phyloP scores from a whole-genome alignment of 2,329 filamentous ascomycete species.

The Trichoderma lentiforme region DNA sequence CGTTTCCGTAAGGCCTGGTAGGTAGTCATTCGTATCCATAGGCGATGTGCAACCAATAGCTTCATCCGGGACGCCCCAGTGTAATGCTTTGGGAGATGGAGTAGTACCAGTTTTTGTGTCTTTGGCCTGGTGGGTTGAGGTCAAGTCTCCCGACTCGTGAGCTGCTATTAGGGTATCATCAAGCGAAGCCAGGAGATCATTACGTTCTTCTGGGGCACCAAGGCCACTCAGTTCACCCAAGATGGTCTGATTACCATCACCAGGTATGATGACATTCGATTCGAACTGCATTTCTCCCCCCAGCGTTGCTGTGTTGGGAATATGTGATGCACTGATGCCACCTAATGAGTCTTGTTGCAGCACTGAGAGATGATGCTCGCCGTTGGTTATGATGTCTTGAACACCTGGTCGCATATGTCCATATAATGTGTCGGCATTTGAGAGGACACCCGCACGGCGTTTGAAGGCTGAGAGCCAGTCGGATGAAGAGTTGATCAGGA shows the following conservation, averaged over 20 bases:
- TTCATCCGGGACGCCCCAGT: not conserved
- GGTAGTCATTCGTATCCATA: not conserved
- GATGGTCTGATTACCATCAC: not conserved
- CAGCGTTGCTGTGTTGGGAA: not conserved
- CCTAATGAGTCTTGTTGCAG: not conserved
- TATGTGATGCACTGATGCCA: not conserved
- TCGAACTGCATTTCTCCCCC: not conserved
- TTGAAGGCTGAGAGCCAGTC: conserved; percentile 1
- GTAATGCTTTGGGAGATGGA: not conserved
- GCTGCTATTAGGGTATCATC: not conserved
- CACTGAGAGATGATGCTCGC: not conserved
- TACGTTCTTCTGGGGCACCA: not conserved
- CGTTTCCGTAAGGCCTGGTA: not conserved
- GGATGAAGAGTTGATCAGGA: not conserved
- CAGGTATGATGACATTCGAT: not conserved
- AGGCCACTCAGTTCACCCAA: not conserved
- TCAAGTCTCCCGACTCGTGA: not conserved
- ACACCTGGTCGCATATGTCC: not conserved
- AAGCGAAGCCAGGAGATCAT: not conserved
- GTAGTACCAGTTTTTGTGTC: not conserved
- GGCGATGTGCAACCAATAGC: not conserved
- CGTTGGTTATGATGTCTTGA: not conserved
- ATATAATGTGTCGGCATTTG: not conserved
- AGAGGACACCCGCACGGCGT: not conserved
- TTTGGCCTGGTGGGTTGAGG: not conserved